Evolutionary conservation across 108 stramenopile species (phyloP).

Genomic region (Seminavis robusta): DNA sequence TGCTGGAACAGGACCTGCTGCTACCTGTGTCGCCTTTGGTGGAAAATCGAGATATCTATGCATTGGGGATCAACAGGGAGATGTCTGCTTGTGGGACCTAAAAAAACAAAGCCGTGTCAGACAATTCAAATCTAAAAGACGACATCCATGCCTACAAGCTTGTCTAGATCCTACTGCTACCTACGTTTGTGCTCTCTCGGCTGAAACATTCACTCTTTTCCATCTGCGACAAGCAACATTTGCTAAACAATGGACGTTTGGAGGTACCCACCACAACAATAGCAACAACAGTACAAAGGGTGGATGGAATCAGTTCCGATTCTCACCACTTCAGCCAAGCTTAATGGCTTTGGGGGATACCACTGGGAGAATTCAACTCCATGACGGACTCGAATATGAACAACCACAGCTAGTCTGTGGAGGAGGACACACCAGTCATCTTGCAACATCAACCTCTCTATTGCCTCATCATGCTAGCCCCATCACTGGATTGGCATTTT

Average conservation of each 20-base stretch:
- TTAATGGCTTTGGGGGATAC: too few species aligned
- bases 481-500: conserved; percentile 34
- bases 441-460: too few species aligned
- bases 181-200: conserved; percentile 19
- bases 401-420: too few species aligned
- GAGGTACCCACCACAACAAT: neutral
- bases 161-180: conserved; percentile 41
- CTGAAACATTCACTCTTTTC: conserved; percentile 10
- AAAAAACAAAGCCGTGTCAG: conserved; percentile 35
- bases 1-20: conserved; percentile 3
- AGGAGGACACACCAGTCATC: too few species aligned
- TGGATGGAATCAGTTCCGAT: too few species aligned
- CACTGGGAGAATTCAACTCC: too few species aligned
- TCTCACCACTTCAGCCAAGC: too few species aligned
- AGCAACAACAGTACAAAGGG: too few species aligned
- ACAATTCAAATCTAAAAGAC: conserved; percentile 22
- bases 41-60: conserved; percentile 39
- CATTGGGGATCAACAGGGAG: conserved; percentile 28
- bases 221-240: conserved; percentile 27
- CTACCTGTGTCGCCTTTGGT: conserved; percentile 31
- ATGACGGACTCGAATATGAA: too few species aligned
- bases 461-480: conserved; percentile 12
- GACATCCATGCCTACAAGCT: conserved; percentile 13
- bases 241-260: neutral
- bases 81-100: conserved; percentile 41